Conservation (phyloP, 305 asterid species). For the Fraxinus baroniana region DNA sequence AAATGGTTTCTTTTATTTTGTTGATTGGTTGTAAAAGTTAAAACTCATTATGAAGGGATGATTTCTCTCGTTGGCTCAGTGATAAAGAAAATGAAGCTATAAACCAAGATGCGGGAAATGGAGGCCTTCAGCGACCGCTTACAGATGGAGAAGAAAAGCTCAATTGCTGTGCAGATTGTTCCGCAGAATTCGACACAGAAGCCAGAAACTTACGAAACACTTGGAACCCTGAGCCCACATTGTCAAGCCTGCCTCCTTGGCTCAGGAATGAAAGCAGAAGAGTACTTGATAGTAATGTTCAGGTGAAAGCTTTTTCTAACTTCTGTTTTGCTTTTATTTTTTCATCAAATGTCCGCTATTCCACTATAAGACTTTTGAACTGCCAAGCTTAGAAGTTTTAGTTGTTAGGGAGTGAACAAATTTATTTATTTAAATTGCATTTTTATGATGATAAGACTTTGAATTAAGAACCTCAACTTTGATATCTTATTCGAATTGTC, state of each 20-base stretch:
- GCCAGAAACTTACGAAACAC: constrained; percentile 28
- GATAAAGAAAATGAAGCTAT: constrained; percentile 32
- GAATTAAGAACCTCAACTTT: too few relatives aligned
- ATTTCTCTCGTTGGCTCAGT: constrained; percentile 7
- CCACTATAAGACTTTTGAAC: not conserved
- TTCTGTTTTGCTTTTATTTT: constrained; percentile 5
- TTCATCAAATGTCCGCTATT: too few relatives aligned
- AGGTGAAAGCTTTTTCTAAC: constrained; percentile 40
- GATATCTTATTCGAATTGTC: too few relatives aligned
- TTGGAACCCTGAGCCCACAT: constrained; percentile 29
- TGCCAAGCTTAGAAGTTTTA: too few relatives aligned
- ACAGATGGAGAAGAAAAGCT: constrained; percentile 30
- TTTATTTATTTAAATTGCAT: too few relatives aligned
- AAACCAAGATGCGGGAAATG: constrained; percentile 29
- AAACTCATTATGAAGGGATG: too few relatives aligned
- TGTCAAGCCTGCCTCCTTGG: constrained; percentile 77
- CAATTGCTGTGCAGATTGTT: constrained; percentile 48
- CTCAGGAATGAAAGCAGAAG: constrained; percentile 62
- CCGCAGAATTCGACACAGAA: constrained; percentile 44
- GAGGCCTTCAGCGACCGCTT: constrained; percentile 22
- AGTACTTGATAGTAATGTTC: constrained; percentile 40
- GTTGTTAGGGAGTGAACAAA: too few relatives aligned
- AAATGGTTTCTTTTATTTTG: too few relatives aligned
- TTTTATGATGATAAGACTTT: too few relatives aligned
- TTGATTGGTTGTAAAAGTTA: too few relatives aligned